phyloP scores from a whole-genome alignment of 768 basidiomycete species.

The Kwoniella sp. region DNA sequence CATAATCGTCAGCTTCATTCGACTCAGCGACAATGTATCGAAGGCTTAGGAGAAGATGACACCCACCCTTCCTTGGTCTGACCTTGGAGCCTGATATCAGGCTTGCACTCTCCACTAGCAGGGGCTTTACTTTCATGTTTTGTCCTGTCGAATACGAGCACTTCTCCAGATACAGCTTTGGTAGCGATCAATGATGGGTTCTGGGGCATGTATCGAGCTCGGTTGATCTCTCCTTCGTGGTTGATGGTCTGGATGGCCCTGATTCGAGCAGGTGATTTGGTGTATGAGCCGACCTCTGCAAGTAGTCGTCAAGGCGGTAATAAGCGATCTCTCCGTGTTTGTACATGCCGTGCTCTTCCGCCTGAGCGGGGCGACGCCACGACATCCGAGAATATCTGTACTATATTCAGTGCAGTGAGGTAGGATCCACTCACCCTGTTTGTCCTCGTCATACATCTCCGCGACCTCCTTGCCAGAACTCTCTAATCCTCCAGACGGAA shows the following conservation, averaged over 20 bases:
- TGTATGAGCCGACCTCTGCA: constrained; percentile 85
- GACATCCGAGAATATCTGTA: background rate
- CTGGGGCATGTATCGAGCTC: constrained; percentile 98
- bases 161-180: constrained; percentile 85
- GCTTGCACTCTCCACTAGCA: constrained; percentile 77
- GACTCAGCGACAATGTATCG: background rate
- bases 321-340: too few species aligned
- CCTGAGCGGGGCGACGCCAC: too few species aligned
- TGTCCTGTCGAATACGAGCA: constrained; percentile 93
- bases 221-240: constrained; percentile 92
- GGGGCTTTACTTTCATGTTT: constrained; percentile 94
- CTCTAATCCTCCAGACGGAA: constrained; percentile 75
- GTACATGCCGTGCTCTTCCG: too few species aligned
- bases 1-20: background rate
- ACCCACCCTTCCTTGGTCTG: constrained; percentile 90
- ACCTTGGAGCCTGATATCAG: constrained; percentile 86
- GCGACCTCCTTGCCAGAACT: constrained; percentile 63
- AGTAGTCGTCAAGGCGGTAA: background rate
- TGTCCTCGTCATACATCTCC: constrained; percentile 89
- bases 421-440: constrained; percentile 61
- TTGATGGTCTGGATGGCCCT: constrained; percentile 92
- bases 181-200: constrained; percentile 97
- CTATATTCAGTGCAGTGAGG: background rate
- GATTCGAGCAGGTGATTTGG: constrained; percentile 79
- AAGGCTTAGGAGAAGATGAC: background rate